phyloP scores from a whole-genome alignment of 2,329 filamentous ascomycete species.

The Phaeosphaeriaceae sp. region DNA sequence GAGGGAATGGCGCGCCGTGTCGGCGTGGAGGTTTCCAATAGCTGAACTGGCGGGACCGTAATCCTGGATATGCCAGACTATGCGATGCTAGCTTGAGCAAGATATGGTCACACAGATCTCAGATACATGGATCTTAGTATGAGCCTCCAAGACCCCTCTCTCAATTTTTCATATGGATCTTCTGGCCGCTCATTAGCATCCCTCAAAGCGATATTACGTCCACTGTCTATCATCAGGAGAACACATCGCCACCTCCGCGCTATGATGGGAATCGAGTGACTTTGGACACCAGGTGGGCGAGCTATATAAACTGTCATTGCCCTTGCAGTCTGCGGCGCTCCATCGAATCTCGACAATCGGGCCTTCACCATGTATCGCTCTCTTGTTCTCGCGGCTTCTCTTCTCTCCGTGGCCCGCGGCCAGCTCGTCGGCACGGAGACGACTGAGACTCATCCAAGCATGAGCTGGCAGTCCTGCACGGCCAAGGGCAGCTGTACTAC shows the following conservation, averaged over 20 bases:
- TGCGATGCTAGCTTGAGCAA: conserved; percentile 4
- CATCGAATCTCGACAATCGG: conserved; percentile 3
- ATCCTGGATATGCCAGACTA: not conserved
- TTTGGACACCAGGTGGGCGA: not conserved
- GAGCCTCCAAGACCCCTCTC: conserved; percentile 2
- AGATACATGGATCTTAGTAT: conserved; percentile 4
- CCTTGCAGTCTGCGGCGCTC: conserved; percentile 3
- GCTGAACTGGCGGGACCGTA: not conserved
- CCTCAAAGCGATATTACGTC: conserved; percentile 10
- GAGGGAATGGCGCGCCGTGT: not conserved
- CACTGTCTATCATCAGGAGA: conserved; percentile 8
- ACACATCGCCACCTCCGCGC: not conserved
- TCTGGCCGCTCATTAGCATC: conserved; percentile 7
- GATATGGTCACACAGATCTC: conserved; percentile 11
- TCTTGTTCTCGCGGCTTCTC: conserved; percentile 52
- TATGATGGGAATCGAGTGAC: not conserved
- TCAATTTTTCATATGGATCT: conserved; percentile 12
- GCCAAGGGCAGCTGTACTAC: conserved; percentile 45
- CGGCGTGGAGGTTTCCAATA: not conserved
- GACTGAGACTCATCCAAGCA: conserved; percentile 48
- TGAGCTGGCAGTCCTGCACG: conserved; percentile 49
- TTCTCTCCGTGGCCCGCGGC: conserved; percentile 54
- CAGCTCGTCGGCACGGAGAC: conserved; percentile 52
- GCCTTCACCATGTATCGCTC: conserved; percentile 33
- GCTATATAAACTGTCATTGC: conserved; percentile 17